Evolutionary conservation across 257 asterid genomes (phyloP).

Genomic region (Coffea canephora): DNA sequence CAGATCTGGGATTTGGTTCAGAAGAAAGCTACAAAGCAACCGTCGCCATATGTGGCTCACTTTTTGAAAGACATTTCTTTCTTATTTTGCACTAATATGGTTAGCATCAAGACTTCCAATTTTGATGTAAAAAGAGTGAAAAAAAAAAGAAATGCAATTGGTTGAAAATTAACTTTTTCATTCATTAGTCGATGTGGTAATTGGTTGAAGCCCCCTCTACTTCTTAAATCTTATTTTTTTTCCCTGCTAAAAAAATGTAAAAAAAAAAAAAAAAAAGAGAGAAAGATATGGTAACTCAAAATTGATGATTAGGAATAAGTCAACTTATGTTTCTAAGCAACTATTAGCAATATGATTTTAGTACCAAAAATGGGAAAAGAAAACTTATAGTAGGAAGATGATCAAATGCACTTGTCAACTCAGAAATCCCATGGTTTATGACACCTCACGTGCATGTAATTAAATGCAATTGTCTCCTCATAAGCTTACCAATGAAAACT

Average conservation of each 20-base stretch:
- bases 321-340: background rate
- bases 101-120: background rate
- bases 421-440: background rate
- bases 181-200: no score
- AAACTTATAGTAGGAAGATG: background rate
- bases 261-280: no score
- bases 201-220: no score
- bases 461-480: constrained; percentile 26
- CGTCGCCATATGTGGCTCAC: background rate
- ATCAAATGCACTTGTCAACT: background rate
- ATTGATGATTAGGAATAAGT: no score
- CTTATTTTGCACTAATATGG: no score
- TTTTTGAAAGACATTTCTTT: background rate
- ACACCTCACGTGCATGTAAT: constrained; percentile 32
- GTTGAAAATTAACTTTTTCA: no score
- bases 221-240: no score
- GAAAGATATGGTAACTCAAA: no score
- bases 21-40: background rate
- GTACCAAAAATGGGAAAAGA: background rate
- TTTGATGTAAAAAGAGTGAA: background rate
- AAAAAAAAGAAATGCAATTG: no score
- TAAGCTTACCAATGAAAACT: background rate
- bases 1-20: constrained; percentile 2
- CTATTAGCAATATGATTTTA: background rate
- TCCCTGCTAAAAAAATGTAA: no score